Percentiles rank a stretch among this genome's conserved stretches.
These are phyloP conservation scores for Euphorbia celastroides DNA, from an alignment of 441 rosid genomes.

Conservation along the genomic window DNA sequence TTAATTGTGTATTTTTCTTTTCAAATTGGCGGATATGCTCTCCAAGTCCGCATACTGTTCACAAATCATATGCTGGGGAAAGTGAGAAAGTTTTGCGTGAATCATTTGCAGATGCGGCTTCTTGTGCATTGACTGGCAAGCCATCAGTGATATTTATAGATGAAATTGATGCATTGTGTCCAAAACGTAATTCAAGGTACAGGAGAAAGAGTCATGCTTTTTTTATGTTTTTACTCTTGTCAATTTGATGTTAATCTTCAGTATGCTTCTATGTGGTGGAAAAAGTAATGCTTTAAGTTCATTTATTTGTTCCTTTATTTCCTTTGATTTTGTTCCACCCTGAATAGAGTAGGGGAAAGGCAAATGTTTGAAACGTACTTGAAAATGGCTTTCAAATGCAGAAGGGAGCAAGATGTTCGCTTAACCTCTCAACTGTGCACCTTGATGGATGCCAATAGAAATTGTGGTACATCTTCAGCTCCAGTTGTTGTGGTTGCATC, in stretches of 20 bases:
- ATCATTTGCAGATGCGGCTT: conserved; percentile 69
- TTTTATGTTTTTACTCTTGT: neutral
- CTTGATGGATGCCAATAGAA: conserved; percentile 74
- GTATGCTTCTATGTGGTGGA: neutral
- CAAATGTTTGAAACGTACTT: neutral
- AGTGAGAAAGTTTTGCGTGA: conserved; percentile 79
- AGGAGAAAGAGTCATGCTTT: neutral
- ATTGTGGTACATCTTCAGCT: conserved; percentile 36
- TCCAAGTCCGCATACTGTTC: conserved; percentile 76
- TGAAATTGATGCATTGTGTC: conserved; percentile 87
- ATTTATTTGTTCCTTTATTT: neutral
- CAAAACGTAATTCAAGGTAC: conserved; percentile 73
- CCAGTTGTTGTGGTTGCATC: conserved; percentile 81
- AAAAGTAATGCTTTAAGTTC: neutral
- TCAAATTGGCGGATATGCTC: conserved; percentile 15
- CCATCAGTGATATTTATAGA: conserved; percentile 88
- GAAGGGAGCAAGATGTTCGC: conserved; percentile 79
- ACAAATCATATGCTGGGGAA: conserved; percentile 85
- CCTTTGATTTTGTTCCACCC: neutral
- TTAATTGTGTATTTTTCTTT: neutral
- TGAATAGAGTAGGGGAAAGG: neutral
- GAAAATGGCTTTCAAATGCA: conserved; percentile 36
- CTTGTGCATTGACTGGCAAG: conserved; percentile 53
- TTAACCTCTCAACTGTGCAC: conserved; percentile 66
- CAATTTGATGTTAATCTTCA: neutral